Evolutionary conservation across 179 eudicot genomes (phyloP), one percentile per base, ranked within the genome.

Genomic region (Actinidia chinensis): DNA sequence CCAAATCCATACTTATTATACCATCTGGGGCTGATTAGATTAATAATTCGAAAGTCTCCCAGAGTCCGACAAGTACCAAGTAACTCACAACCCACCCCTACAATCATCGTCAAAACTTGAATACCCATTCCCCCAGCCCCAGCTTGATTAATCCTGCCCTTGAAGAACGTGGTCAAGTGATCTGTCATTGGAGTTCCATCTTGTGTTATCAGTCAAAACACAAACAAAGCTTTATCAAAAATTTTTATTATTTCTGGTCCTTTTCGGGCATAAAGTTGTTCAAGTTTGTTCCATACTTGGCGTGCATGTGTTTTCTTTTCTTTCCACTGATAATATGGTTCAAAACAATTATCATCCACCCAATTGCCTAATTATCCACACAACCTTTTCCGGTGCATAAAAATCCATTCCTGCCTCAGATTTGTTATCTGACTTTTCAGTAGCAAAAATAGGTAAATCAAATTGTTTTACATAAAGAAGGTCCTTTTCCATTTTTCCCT

Each of bases 321-420:
- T 81, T 84, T 20, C 36, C 61, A 28, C 22, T 74, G 11, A n/a
- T n/a, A n/a, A 82, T 74, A 59, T 82, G 80, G 75, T 82, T 79
- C 40, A 59, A 76, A 70, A 82, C 74, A n/a, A 79, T 79, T 75
- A 55, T 82, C 69, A 61, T 82, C 85, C 0, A 79, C 76, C 74
- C 79, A 79, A 14, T 79, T 52, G 14, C 67, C 46, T 13, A 75
- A 76, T 13, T 50, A 71, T 2, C 67, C 80, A 81, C 80, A 81
- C 2, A 81, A n/a, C n/a, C n/a, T 73, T 50, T 76, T 47, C 7
- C 25, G 20, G n/a, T 81, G 76, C 9, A 28, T 40, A 23, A 80
- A 75, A 8, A 23, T 20, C 79, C 75, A 75, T 4, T 56, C 73
- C 6, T 67, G n/a, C 69, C 18, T 75, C 79, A 18, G 48, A 8